Conservation (phyloP, 2,329 filamentous ascomycete genomes). For the Phoma herbarum region DNA sequence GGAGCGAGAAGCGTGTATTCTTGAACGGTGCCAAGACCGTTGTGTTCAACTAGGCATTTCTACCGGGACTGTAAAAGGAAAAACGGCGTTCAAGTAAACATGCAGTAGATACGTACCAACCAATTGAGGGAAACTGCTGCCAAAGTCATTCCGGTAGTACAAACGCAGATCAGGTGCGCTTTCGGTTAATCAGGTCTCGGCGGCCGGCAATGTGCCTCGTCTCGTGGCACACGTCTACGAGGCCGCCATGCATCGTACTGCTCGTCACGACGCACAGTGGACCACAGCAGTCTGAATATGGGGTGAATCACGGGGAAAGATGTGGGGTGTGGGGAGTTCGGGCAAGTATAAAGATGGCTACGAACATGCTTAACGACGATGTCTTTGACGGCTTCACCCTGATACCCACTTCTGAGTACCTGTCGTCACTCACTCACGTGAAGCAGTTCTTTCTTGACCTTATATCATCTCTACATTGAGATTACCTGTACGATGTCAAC, state of each 20-base stretch:
- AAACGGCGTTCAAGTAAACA: conserved; percentile 3
- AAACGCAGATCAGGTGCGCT: conserved; percentile 4
- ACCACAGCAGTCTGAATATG: conserved; percentile 12
- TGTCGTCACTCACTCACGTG: neutral
- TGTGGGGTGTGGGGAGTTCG: conserved; percentile 4
- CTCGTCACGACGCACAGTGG: conserved; percentile 30
- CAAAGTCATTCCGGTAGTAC: neutral
- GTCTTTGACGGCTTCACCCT: neutral
- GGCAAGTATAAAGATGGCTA: conserved; percentile 11
- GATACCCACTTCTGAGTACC: neutral
- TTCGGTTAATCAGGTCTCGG: conserved; percentile 15
- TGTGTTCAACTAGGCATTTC: conserved; percentile 66
- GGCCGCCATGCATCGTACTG: conserved; percentile 21
- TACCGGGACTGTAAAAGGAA: neutral
- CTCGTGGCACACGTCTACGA: conserved; percentile 26
- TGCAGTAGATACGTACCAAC: conserved; percentile 1
- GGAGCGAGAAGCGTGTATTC: conserved; percentile 79
- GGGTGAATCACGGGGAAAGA: conserved; percentile 8
- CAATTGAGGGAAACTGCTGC: neutral
- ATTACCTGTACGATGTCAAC: conserved; percentile 25
- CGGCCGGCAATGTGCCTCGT: conserved; percentile 17
- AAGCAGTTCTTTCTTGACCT: neutral
- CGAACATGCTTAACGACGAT: neutral
- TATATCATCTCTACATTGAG: neutral
- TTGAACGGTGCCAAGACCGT: conserved; percentile 83